Evolutionary conservation across 78 protist species (phyloP).

Genomic region (Thecamonas trahens): DNA sequence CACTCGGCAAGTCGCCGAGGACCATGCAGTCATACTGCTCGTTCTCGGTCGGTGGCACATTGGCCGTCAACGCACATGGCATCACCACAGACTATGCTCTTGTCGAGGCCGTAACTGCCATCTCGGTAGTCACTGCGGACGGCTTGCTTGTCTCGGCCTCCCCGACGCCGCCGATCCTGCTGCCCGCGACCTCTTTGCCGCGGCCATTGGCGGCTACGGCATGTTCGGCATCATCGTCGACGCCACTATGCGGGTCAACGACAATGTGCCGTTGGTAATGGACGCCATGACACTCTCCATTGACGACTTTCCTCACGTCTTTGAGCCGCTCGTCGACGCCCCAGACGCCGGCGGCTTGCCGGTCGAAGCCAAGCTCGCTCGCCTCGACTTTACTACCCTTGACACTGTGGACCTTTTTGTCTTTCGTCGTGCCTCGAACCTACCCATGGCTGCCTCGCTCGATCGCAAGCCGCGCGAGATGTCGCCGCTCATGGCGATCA

Average conservation of each 20-base stretch:
- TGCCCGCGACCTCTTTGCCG: conserved; percentile 17
- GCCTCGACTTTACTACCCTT: conserved; percentile 28
- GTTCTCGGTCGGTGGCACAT: conserved; percentile 56
- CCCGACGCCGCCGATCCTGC: neutral
- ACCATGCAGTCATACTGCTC: conserved; percentile 45
- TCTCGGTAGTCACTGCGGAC: conserved; percentile 8
- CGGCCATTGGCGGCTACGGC: conserved; percentile 53
- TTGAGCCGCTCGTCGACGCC: neutral
- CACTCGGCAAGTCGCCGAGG: conserved; percentile 26
- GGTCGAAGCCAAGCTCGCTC: conserved; percentile 32
- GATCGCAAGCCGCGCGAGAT: conserved; percentile 23
- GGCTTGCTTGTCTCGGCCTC: conserved; percentile 20
- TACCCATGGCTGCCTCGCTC: conserved; percentile 6
- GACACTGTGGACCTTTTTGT: conserved; percentile 12
- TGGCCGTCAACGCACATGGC: conserved; percentile 53
- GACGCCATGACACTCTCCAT: neutral
- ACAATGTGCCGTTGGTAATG: neutral
- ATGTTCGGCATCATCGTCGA: conserved; percentile 35
- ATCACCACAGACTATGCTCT: conserved; percentile 39
- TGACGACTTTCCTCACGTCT: conserved; percentile 8
- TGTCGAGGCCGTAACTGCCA: conserved; percentile 7
- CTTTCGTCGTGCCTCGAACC: conserved; percentile 10
- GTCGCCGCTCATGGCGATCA: neutral
- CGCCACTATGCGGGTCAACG: neutral
- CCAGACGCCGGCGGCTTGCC: neutral